Base-by-base conservation (phyloP, 169 alveolate genomes). In the Eimeria tenella region DNA sequence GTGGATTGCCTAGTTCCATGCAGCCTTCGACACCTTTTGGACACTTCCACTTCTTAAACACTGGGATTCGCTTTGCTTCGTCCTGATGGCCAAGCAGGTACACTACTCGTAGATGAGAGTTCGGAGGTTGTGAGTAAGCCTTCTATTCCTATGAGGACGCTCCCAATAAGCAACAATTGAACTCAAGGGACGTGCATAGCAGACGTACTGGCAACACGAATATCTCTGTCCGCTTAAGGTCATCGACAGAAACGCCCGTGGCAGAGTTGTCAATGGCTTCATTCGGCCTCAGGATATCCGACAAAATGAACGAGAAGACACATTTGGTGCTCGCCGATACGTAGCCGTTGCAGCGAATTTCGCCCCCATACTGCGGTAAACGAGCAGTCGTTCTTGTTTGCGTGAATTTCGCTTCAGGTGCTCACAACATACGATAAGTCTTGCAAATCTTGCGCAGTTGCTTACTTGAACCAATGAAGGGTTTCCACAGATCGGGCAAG, bases 401-500 rank as follows among this genome's bases (percentile, higher is more conserved):
- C 77, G 9, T 71, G 81, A 73, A 13, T 58, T 17, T 10, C 7
- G 31, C 19, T 42, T 49, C 31, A 73, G 23, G 6, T 15, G 15
- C 83, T 31, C 62, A 15, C 25, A 71, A 62, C 17, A 31, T 31
- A 31, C 42, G 42, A 31, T 0, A 31, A 31, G 42, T 31, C 42
- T 31, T 31, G 42, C 42, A 31, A 31, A 31, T 31, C 31, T 19
- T 52, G 31, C 3, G 50, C 19, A 55, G 9, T 55, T 25, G 50
- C 70, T 42, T 21, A 93, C 95, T 83, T 93, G 95, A 50, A 93
- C 58, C 19, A 93, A 83, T 7, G 95, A 75, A n/a, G 68, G 23
- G 49, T 92, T 93, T 23, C 79, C 63, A 90, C 95, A 93, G 60
- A 86, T 84, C 21, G 95, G 95, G n/a, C 95, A 93, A 13, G 74